Evolutionary conservation across 2,329 filamentous ascomycete species (phyloP), one percentile per base, ranked within the genome.

Genomic region (Paradendryphiella salina): DNA sequence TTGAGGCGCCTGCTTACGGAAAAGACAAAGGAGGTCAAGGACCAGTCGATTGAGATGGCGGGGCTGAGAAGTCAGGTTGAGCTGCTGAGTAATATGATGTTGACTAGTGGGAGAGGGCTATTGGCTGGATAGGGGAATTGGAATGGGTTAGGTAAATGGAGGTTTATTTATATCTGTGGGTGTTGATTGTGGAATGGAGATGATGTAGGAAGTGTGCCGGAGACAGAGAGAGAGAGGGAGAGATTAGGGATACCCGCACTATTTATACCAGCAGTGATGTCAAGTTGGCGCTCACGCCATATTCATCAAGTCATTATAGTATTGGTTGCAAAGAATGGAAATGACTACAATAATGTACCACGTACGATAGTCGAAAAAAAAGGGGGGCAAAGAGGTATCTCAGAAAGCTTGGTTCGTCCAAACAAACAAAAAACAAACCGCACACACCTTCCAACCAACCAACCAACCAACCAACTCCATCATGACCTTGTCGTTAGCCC

Each of bases 31-130:
- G 65, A 67, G 32, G 23, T 66, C n/a, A 60, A 65, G 23, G 59
- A 66, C 33, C 64, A 60, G 54, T 55, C 52, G 13, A 62, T 57
- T 6, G 64, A 64, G 49, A 67, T 63, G 54, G 58, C 65, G 29
- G 54, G 52, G 10, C 40, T 71, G 29, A 58, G 56, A 33, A 58
- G 61, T 21, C 65, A 71, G 41, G 36, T 69, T 1, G 67, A 70
- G 37, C 52, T 57, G n/a, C 20, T 68, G 39, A 64, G 60, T 33
- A 62, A 59, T 46, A 59, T 69, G 54, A 60, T 61, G 36, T 49
- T 66, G 52, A 38, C 46, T 44, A 46, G 46, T 46, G 51, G 47
- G 13, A 39, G 46, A 31, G 47, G 46, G 2, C 21, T 38, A n/a
- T 20, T 52, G 20, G 31, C 40, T 15, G 40, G 40, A 8, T 50